Percentiles rank a stretch among this genome's conserved stretches.
phyloP scores from a whole-genome alignment of 768 basidiomycete genomes.

The Boletus subparvulus region DNA sequence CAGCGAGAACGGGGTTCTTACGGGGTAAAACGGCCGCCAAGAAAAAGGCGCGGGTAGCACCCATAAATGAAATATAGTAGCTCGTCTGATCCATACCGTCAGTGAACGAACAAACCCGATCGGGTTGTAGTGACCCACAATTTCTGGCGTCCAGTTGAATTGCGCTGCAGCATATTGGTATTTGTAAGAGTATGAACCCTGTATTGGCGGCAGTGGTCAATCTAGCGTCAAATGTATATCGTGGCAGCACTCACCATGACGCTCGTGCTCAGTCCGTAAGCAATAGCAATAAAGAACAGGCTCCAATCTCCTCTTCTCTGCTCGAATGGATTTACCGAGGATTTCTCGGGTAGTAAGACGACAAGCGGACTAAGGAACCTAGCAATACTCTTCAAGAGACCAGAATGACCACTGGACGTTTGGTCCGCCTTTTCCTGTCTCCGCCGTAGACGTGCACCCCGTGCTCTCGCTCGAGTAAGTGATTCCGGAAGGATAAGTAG shows the following conservation, averaged over 20 bases:
- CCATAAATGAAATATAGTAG: conserved; percentile 64
- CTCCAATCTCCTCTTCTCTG: conserved; percentile 58
- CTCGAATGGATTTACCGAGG: conserved; percentile 40
- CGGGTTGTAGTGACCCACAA: conserved; percentile 37
- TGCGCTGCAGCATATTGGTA: conserved; percentile 63
- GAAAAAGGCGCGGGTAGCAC: conserved; percentile 52
- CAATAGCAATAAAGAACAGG: conserved; percentile 53
- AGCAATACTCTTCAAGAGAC: conserved; percentile 44
- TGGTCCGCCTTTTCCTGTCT: conserved; percentile 11
- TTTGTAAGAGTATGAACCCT: conserved; percentile 60
- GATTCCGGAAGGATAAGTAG: conserved; percentile 78
- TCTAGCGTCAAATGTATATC: neutral
- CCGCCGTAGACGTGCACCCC: conserved; percentile 19
- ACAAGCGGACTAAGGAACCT: conserved; percentile 71
- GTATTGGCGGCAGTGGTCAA: neutral
- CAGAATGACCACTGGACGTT: neutral
- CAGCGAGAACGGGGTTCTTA: conserved; percentile 34
- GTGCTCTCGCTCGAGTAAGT: conserved; percentile 50
- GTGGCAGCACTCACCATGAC: conserved; percentile 42
- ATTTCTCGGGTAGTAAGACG: conserved; percentile 52
- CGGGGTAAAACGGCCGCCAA: conserved; percentile 60
- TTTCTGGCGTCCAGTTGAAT: conserved; percentile 69
- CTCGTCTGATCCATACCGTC: conserved; percentile 48
- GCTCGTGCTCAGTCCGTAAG: conserved; percentile 46
- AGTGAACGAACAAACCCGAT: neutral